Evolutionary conservation across 1,284 basidiomycete genomes (phyloP).

Genomic region (Fistulina hepatica): DNA sequence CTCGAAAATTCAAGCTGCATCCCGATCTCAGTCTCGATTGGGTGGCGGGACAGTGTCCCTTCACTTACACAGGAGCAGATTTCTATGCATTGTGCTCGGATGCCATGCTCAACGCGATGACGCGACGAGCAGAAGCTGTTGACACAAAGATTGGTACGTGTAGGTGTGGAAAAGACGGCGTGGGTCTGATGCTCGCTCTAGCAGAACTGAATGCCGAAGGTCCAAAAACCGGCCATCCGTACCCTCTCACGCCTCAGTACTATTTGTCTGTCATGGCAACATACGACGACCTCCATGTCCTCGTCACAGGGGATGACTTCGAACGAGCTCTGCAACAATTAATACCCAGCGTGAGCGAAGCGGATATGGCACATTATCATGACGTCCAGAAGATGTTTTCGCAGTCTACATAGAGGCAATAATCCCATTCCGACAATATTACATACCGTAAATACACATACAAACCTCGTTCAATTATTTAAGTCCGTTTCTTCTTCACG

Average conservation of each 20-base stretch:
- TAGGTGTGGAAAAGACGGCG: background rate
- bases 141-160: conserved; percentile 58
- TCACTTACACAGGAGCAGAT: conserved; percentile 95
- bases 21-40: conserved; percentile 52
- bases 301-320: conserved; percentile 72
- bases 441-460: no score
- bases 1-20: conserved; percentile 84
- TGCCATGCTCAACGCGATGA: conserved; percentile 93
- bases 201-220: conserved; percentile 36
- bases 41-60: conserved; percentile 74
- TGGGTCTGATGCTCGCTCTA: conserved; percentile 18
- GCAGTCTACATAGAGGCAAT: no score
- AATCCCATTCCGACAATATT: no score
- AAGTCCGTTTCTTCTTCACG: conserved; percentile 41
- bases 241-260: conserved; percentile 83
- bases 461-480: no score
- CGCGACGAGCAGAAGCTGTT: conserved; percentile 73
- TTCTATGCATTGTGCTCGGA: conserved; percentile 97
- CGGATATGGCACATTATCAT: conserved; percentile 85
- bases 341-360: conserved; percentile 79
- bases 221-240: conserved; percentile 39
- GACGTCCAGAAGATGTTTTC: conserved; percentile 67
- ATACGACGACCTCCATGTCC: conserved; percentile 63
- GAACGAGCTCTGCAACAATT: conserved; percentile 63
- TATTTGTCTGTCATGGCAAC: conserved; percentile 83